phyloP scores from a whole-genome alignment of 768 basidiomycete genomes.

The Multifurca ochricompacta region DNA sequence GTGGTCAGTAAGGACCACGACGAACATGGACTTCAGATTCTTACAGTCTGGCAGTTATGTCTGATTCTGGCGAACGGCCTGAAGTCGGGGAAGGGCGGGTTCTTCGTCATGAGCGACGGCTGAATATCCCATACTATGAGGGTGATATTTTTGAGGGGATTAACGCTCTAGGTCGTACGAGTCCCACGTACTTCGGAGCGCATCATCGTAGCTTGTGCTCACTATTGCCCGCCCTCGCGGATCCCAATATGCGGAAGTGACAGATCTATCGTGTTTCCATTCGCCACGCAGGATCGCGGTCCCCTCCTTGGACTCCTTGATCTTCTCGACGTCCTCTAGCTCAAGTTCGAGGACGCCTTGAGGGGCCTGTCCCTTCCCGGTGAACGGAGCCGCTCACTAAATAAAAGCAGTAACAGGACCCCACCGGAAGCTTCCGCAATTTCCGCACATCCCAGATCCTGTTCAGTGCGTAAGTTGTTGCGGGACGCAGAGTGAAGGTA shows the following conservation, averaged over 20 bases:
- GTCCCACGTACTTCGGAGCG: constrained; percentile 55
- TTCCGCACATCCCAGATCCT: constrained; percentile 82
- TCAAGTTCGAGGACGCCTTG: constrained; percentile 28
- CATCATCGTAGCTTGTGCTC: constrained; percentile 81
- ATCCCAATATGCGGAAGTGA: constrained; percentile 83
- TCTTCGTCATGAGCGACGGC: constrained; percentile 39
- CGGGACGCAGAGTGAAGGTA: background rate
- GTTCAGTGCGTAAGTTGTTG: background rate
- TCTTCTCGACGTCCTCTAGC: constrained; percentile 40
- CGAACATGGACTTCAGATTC: constrained; percentile 18
- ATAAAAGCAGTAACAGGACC: constrained; percentile 21
- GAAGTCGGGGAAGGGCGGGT: constrained; percentile 48
- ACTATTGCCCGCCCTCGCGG: constrained; percentile 70
- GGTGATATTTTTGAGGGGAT: too few relatives aligned
- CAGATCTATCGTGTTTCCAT: constrained; percentile 66
- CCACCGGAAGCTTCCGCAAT: constrained; percentile 36
- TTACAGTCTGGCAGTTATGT: constrained; percentile 78
- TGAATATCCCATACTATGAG: constrained; percentile 69
- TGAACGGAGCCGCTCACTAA: constrained; percentile 25
- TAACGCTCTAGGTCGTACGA: too few relatives aligned
- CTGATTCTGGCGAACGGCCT: constrained; percentile 53
- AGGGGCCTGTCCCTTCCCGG: constrained; percentile 2
- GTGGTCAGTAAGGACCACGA: background rate
- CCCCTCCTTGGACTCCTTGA: constrained; percentile 44
- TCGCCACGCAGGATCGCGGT: constrained; percentile 52